phyloP scores from a whole-genome alignment of 163 green algal genomes.

The Scenedesmus sp. region DNA sequence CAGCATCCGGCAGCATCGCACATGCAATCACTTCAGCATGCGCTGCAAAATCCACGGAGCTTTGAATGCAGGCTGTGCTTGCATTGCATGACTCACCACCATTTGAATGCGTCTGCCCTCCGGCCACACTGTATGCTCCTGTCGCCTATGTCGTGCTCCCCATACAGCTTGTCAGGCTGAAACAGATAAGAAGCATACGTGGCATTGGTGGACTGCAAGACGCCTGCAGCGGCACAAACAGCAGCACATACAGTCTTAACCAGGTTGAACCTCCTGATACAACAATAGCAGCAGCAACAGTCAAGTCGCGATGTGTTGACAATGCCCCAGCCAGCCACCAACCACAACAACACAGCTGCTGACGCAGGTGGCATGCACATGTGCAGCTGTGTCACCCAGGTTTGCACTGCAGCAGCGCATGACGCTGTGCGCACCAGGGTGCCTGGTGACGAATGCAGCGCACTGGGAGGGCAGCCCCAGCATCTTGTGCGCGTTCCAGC shows the following conservation, averaged over 20 bases:
- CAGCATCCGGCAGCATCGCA: neutral
- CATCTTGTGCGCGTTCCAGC: constrained; percentile 77
- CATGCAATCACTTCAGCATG: neutral
- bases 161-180: constrained; percentile 73
- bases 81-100: constrained; percentile 54
- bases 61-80: neutral
- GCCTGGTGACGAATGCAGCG: constrained; percentile 65
- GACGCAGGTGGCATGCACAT: too few species aligned
- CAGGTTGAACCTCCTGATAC: neutral
- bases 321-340: too few species aligned
- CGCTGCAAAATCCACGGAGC: neutral
- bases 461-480: constrained; percentile 71
- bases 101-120: constrained; percentile 70
- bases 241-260: neutral
- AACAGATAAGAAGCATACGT: constrained; percentile 69
- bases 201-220: constrained; percentile 53
- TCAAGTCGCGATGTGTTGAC: neutral
- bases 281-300: neutral
- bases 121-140: constrained; percentile 76
- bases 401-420: neutral
- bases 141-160: constrained; percentile 70
- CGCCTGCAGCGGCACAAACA: constrained; percentile 22
- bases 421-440: constrained; percentile 32
- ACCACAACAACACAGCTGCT: too few species aligned
- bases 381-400: neutral